These are phyloP conservation scores for Zizania palustris DNA, from an alignment of 202 grass and related monocot genomes.

Conservation along the genomic window DNA sequence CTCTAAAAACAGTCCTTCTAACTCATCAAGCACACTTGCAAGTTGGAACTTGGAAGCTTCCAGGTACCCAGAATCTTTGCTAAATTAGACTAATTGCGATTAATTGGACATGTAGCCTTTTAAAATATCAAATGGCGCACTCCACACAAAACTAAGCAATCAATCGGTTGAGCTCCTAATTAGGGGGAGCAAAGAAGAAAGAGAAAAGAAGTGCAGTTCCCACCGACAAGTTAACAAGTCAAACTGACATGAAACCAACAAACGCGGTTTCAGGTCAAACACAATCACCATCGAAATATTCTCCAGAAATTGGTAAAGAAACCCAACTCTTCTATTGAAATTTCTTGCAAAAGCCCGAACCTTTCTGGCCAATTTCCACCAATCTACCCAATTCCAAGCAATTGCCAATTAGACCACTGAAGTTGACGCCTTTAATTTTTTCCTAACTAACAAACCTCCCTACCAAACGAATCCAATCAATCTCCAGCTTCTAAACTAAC, in stretches of 20 bases:
- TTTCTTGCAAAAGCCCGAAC: conserved; percentile 14
- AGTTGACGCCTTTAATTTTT: conserved; percentile 32
- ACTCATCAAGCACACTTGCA: too few relatives aligned
- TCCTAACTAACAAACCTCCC: conserved; percentile 20
- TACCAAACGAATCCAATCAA: not conserved
- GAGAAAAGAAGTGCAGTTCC: not conserved
- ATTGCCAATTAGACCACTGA: conserved; percentile 25
- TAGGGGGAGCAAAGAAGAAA: not conserved
- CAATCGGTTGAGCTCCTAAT: not conserved
- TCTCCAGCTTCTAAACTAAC: conserved; percentile 3
- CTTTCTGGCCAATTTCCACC: not conserved
- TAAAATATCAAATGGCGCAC: not conserved
- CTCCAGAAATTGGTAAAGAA: not conserved
- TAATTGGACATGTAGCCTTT: not conserved
- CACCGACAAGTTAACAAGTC: conserved; percentile 37
- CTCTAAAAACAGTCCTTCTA: not conserved
- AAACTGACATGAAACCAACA: conserved; percentile 34
- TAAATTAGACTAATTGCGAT: not conserved
- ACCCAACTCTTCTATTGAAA: conserved; percentile 1
- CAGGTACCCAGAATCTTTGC: not conserved
- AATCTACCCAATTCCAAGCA: conserved; percentile 13
- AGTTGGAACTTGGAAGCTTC: not conserved
- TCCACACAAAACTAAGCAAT: not conserved
- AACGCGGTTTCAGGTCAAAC: conserved; percentile 42
- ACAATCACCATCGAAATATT: conserved; percentile 45